Evolutionary conservation across 1,284 basidiomycete genomes (phyloP), one percentile per base, ranked within the genome.

Genomic region (Ceratobasidium sp.): DNA sequence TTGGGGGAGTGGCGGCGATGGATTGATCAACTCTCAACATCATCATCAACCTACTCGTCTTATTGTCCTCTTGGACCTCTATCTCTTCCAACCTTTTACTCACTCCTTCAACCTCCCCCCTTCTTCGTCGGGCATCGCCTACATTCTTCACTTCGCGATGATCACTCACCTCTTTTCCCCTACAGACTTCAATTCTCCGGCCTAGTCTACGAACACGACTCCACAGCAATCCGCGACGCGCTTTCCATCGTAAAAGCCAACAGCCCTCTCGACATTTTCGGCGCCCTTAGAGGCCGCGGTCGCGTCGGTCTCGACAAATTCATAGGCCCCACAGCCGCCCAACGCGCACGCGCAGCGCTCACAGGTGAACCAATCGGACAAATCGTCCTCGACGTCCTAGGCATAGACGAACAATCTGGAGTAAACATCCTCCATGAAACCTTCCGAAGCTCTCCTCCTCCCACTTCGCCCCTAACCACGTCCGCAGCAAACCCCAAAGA

Each of bases 171-270:
- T 44, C 29, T 7, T 1, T 54, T 54, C 6, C 36, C n/a, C 4
- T 14, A 57, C n/a, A 71, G 66, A 59, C 66, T 71, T 15, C 66
- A 71, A 59, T 71, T 71, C 44, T 57, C 66, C 31, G 66, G 66
- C 8, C 66, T 71, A 6, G 66, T 71, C 22, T 71, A 71, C 22
- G 66, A 71, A 71, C 66, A 71, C 27, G 66, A 71, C 31, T 59
- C 66, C 31, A 17, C 53, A 1, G 66, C 53, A 8, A 27, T 71
- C 33, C 66, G 66, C 1, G 9, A 24, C 17, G 66, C 66, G 11
- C 44, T 71, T 22, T 41, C 66, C n/a, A 71, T 71, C 50, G 54
- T 71, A 44, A 71, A 71, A 54, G 54, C 53, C 66, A 47, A 47
- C 27, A 59, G 14, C 24, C 66, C 66, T 0, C 41, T 59, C 41